These are phyloP conservation scores for Microglena sp. DNA, from an alignment of 139 green algal species.

Conservation along the genomic window DNA sequence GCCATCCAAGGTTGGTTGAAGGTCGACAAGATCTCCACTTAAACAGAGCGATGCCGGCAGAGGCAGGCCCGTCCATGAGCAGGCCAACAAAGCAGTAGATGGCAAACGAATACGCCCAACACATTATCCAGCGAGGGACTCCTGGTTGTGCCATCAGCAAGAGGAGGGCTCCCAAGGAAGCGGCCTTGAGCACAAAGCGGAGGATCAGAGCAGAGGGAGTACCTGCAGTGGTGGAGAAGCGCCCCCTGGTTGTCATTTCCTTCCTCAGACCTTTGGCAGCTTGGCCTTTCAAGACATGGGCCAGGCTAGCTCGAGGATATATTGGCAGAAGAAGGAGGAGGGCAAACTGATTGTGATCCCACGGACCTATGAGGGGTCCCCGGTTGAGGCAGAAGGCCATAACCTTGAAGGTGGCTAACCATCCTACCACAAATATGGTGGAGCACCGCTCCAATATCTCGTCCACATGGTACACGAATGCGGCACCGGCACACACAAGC, in stretches of 20 bases:
- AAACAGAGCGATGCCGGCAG: slow-evolving; percentile 13
- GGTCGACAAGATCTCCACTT: slow-evolving; percentile 27
- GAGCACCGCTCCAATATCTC: slow-evolving; percentile 2
- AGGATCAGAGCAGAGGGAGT: neutral
- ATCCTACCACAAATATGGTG: slow-evolving; percentile 10
- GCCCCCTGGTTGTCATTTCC: neutral
- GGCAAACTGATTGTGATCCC: neutral
- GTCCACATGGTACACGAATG: neutral
- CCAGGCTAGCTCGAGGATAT: neutral
- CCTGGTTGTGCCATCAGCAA: neutral
- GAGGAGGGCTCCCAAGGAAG: neutral
- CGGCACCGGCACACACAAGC: neutral
- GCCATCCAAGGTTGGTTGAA: slow-evolving; percentile 35
- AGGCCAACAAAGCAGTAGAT: slow-evolving; percentile 19
- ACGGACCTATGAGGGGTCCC: neutral
- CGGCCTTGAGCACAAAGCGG: neutral
- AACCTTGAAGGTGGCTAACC: slow-evolving; percentile 20
- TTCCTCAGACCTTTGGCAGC: neutral
- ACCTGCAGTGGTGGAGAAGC: neutral
- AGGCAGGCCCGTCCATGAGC: slow-evolving; percentile 31
- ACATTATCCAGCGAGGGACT: neutral
- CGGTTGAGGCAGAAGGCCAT: slow-evolving; percentile 5
- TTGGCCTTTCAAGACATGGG: too few species aligned
- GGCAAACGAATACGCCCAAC: neutral
- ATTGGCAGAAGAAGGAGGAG: neutral